phyloP scores from a whole-genome alignment of 805 yeast genomes.

The Brettanomyces naardenensis region DNA sequence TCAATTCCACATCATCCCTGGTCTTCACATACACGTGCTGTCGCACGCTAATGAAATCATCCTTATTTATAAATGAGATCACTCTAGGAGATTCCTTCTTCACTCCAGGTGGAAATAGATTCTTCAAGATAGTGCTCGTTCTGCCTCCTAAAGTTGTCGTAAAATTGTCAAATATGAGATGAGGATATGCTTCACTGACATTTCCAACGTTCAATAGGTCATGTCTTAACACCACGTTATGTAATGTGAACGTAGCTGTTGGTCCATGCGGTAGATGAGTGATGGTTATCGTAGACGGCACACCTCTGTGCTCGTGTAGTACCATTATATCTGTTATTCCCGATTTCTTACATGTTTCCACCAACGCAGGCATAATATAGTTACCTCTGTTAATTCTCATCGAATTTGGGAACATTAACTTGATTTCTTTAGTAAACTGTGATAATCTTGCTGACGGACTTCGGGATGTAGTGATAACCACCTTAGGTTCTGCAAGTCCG shows the following conservation, averaged over 20 bases:
- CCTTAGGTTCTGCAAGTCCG: constrained; percentile 85
- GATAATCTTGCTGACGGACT: constrained; percentile 78
- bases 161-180: constrained; percentile 86
- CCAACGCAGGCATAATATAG: constrained; percentile 76
- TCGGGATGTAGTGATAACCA: constrained; percentile 89
- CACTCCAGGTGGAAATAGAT: constrained; percentile 94
- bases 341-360: constrained; percentile 68
- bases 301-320: constrained; percentile 96
- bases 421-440: constrained; percentile 90
- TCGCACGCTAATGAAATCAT: constrained; percentile 88
- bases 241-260: constrained; percentile 86
- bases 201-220: constrained; percentile 83
- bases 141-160: constrained; percentile 74
- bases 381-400: constrained; percentile 91
- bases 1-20: constrained; percentile 79
- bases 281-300: constrained; percentile 86
- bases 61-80: constrained; percentile 84
- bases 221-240: constrained; percentile 90
- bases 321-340: constrained; percentile 80
- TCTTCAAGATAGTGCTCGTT: constrained; percentile 72
- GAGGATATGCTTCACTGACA: constrained; percentile 89
- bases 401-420: constrained; percentile 82
- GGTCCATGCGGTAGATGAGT: constrained; percentile 99
- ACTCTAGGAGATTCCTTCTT: constrained; percentile 85
- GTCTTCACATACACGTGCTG: constrained; percentile 93